phyloP scores from a whole-genome alignment of 2,329 filamentous ascomycete species.

The Zymoseptoria tritici region DNA sequence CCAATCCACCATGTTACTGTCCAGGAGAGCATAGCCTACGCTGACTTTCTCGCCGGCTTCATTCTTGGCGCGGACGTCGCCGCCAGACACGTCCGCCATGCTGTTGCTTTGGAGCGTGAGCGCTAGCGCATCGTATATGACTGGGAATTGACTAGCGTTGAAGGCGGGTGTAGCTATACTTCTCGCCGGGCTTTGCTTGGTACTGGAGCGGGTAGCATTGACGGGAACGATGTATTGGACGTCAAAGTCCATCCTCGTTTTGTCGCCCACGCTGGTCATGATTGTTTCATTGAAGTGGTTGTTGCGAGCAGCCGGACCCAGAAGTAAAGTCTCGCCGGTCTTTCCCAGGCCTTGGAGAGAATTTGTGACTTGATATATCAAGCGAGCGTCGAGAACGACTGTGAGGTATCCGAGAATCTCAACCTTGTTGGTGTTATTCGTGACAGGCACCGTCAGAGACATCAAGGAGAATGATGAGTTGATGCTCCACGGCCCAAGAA shows the following conservation, averaged over 20 bases:
- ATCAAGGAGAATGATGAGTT: slow-evolving; percentile 68
- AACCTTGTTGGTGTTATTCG: slow-evolving; percentile 53
- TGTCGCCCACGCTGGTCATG: slow-evolving; percentile 14
- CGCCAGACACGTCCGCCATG: slow-evolving; percentile 5
- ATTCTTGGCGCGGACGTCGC: slow-evolving; percentile 63
- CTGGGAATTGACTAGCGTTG: slow-evolving; percentile 54
- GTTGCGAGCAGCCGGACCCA: slow-evolving; percentile 59
- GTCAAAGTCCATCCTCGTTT: slow-evolving; percentile 11
- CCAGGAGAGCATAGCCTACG: slow-evolving; percentile 69
- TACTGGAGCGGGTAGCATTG: slow-evolving; percentile 18
- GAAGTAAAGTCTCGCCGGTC: slow-evolving; percentile 62
- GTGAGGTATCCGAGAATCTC: slow-evolving; percentile 79
- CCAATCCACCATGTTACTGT: slow-evolving; percentile 68
- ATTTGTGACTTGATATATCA: slow-evolving; percentile 53
- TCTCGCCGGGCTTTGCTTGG: slow-evolving; percentile 22
- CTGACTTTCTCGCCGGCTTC: slow-evolving; percentile 64
- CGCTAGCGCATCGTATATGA: slow-evolving; percentile 54
- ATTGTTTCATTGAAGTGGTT: slow-evolving; percentile 46
- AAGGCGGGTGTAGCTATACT: slow-evolving; percentile 49
- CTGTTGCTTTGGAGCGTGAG: slow-evolving; percentile 1
- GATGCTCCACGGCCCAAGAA: slow-evolving; percentile 67
- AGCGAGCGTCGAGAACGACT: slow-evolving; percentile 59
- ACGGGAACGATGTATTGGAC: slow-evolving; percentile 27
- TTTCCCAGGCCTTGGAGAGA: slow-evolving; percentile 65
- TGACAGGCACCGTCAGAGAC: slow-evolving; percentile 73